phyloP scores from a whole-genome alignment of 768 basidiomycete species.

The Mycena maculata region DNA sequence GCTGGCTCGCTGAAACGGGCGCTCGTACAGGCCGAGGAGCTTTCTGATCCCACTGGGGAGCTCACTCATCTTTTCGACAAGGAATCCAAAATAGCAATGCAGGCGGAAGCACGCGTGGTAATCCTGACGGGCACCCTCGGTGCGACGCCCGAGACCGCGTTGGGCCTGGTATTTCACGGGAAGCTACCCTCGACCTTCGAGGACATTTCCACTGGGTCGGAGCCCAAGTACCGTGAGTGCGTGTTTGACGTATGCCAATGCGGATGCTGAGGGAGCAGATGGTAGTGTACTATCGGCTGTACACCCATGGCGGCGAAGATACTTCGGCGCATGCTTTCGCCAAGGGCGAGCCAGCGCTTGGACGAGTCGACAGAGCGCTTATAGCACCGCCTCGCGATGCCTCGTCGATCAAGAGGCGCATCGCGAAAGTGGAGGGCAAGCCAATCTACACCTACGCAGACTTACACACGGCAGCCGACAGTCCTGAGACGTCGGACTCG shows the following conservation, averaged over 20 bases:
- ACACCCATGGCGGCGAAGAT: not conserved
- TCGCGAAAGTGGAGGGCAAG: constrained; percentile 5
- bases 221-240: constrained; percentile 2
- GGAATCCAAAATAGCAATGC: not conserved
- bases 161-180: constrained; percentile 2
- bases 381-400: constrained; percentile 10
- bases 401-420: constrained; percentile 1
- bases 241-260: not conserved
- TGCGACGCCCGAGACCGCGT: constrained; percentile 8
- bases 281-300: constrained; percentile 13
- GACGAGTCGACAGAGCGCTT: not conserved
- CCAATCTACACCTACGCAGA: not conserved
- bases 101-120: not conserved
- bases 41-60: not conserved
- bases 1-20: constrained; percentile 2
- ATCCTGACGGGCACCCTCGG: not conserved
- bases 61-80: not conserved
- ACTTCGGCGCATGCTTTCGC: constrained; percentile 1
- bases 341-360: not conserved
- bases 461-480: not conserved
- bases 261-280: not conserved
- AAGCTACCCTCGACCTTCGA: not conserved
- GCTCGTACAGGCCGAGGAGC: constrained; percentile 7
- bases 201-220: not conserved
- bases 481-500: not conserved